Percentiles rank a stretch among this genome's conserved stretches.
Evolutionary conservation across 1,284 basidiomycete genomes (phyloP).

Genomic region (Porodaedalea pini): DNA sequence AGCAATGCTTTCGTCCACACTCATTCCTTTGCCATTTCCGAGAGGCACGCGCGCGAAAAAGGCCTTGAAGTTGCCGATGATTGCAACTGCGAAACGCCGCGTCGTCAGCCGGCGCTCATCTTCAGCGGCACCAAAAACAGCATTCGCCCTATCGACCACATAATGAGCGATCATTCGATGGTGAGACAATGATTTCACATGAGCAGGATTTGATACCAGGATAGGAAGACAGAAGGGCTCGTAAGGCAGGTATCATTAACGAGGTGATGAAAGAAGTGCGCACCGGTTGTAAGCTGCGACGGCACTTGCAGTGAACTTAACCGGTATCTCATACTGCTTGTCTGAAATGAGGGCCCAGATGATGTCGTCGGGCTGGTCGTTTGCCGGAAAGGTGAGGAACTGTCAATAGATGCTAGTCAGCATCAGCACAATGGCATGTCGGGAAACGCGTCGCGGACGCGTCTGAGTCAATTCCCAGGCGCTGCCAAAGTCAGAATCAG

Average conservation of each 20-base stretch:
- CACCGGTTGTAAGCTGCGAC: slow-evolving; percentile 16
- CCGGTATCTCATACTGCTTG: slow-evolving; percentile 13
- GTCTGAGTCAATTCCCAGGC: too few relatives aligned
- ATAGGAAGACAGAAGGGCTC: not conserved
- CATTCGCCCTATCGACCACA: not conserved
- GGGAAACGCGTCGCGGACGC: not conserved
- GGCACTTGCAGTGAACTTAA: slow-evolving; percentile 12
- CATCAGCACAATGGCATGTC: not conserved
- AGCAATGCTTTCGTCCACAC: slow-evolving; percentile 2
- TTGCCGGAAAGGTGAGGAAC: slow-evolving; percentile 18
- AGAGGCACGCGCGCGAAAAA: slow-evolving; percentile 17
- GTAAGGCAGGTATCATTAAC: not conserved
- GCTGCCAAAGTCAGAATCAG: too few relatives aligned
- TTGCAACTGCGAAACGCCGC: slow-evolving; percentile 6
- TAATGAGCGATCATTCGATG: not conserved
- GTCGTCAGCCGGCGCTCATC: slow-evolving; percentile 11
- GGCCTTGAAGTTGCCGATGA: slow-evolving; percentile 9
- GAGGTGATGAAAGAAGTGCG: not conserved
- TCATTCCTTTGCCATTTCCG: slow-evolving; percentile 5
- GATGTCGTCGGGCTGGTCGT: slow-evolving; percentile 12
- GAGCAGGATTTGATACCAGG: not conserved
- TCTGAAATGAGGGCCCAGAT: slow-evolving; percentile 21
- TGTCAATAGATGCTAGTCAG: not conserved
- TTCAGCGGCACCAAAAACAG: not conserved
- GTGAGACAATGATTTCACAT: not conserved